Conservation (phyloP, 2,329 filamentous ascomycete genomes). For the Clarireedia homoeocarpa region DNA sequence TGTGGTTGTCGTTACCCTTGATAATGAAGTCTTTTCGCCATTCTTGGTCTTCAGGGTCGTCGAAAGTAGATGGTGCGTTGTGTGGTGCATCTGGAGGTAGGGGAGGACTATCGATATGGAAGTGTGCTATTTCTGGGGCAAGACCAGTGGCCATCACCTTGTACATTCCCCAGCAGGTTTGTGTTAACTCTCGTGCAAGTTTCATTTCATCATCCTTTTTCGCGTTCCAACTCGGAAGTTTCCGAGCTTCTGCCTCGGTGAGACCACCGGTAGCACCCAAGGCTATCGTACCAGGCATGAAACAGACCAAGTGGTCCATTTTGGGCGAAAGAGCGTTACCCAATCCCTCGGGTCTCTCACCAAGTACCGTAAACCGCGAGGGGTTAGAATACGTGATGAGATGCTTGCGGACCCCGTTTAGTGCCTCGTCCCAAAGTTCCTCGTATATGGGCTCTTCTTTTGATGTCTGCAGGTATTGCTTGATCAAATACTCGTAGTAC, state of each 20-base stretch:
- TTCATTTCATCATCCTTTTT: conserved; percentile 81
- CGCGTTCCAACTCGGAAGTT: conserved; percentile 63
- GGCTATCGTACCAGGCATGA: conserved; percentile 93
- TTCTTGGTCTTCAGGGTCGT: conserved; percentile 42
- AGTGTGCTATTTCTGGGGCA: conserved; percentile 92
- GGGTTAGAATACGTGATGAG: conserved; percentile 81
- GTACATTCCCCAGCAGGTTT: conserved; percentile 98
- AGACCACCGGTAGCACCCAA: conserved; percentile 76
- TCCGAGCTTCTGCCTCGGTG: conserved; percentile 66
- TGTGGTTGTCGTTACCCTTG: conserved; percentile 78
- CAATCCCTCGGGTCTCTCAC: conserved; percentile 73
- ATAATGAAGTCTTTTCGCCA: conserved; percentile 78
- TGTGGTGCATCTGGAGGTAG: conserved; percentile 49
- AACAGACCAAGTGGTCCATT: conserved; percentile 98
- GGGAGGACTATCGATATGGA: conserved; percentile 65
- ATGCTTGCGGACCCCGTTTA: conserved; percentile 82
- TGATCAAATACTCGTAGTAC: conserved; percentile 98
- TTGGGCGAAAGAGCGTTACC: conserved; percentile 63
- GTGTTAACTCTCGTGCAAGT: conserved; percentile 83
- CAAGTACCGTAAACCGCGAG: conserved; percentile 79
- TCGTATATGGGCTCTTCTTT: conserved; percentile 78
- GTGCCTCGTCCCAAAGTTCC: conserved; percentile 86
- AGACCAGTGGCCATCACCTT: conserved; percentile 81
- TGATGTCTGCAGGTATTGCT: conserved; percentile 93
- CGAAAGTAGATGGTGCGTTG: conserved; percentile 41